phyloP scores from a whole-genome alignment of 176 grass and related monocot species.

The Oryza longistaminata region DNA sequence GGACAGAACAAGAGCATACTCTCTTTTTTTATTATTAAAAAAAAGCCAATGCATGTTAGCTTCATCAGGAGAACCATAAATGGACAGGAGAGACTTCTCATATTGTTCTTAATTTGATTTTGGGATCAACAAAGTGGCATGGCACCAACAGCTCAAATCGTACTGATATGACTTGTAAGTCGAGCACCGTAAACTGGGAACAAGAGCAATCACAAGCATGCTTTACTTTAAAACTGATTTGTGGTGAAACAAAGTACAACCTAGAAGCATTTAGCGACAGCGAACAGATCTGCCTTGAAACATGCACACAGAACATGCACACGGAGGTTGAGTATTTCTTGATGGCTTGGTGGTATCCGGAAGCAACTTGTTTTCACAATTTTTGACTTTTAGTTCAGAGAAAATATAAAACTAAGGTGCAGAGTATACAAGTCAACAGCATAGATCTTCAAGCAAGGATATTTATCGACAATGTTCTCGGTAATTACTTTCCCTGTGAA shows the following conservation, averaged over 20 bases:
- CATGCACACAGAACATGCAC: neutral
- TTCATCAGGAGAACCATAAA: too few species aligned
- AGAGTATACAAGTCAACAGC: neutral
- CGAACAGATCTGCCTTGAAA: neutral
- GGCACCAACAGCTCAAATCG: neutral
- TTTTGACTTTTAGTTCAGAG: neutral
- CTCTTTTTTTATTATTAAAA: too few species aligned
- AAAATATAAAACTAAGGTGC: neutral
- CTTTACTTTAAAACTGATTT: neutral
- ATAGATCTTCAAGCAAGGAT: neutral
- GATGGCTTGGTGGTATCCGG: neutral
- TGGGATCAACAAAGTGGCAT: neutral
- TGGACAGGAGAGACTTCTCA: neutral
- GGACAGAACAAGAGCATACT: too few species aligned
- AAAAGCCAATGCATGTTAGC: neutral
- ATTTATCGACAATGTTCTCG: neutral
- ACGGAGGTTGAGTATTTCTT: neutral
- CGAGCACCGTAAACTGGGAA: neutral
- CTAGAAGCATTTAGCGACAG: neutral
- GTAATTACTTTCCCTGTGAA: neutral
- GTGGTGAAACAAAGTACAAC: neutral
- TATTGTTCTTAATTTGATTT: neutral
- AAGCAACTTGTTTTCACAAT: neutral
- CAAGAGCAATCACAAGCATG: neutral
- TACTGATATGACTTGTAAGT: neutral